Conservation (phyloP, 2,329 filamentous ascomycete species). For the Alternaria viburni region DNA sequence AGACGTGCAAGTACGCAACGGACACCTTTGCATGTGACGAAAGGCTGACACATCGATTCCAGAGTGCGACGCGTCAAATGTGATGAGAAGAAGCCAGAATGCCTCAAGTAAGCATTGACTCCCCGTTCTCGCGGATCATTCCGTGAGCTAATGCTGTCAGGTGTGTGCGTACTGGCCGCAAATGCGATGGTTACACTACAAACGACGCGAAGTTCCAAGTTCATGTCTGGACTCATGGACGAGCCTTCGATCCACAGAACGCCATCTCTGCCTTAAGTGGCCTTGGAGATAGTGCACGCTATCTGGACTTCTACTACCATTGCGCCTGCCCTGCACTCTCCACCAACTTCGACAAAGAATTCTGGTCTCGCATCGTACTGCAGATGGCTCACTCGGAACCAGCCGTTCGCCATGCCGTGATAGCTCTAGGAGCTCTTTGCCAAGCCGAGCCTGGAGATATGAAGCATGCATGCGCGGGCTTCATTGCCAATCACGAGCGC, state of each 20-base stretch:
- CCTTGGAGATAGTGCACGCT: constrained; percentile 25
- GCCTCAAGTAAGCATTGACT: constrained; percentile 20
- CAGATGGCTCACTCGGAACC: constrained; percentile 52
- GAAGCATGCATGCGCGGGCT: constrained; percentile 22
- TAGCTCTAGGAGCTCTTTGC: constrained; percentile 51
- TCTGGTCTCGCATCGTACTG: constrained; percentile 52
- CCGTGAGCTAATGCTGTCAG: constrained; percentile 16
- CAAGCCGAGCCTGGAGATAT: constrained; percentile 28
- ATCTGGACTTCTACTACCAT: constrained; percentile 52
- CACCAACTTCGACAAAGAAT: constrained; percentile 40
- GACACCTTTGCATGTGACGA: not conserved
- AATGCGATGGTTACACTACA: constrained; percentile 36
- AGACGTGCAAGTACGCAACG: constrained; percentile 33
- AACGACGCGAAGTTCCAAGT: not conserved
- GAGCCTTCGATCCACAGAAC: constrained; percentile 4
- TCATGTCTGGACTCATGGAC: constrained; percentile 2
- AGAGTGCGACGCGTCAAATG: constrained; percentile 29
- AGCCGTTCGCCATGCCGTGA: constrained; percentile 52
- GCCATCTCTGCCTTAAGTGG: constrained; percentile 10
- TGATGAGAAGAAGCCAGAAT: constrained; percentile 28
- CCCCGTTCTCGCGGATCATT: not conserved
- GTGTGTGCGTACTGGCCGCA: constrained; percentile 39
- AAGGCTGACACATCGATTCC: not conserved
- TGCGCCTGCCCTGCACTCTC: constrained; percentile 48
- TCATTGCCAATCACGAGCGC: constrained; percentile 9